These are phyloP conservation scores for Sclerotinia borealis DNA, from an alignment of 2,329 filamentous ascomycete species.

Conservation along the genomic window DNA sequence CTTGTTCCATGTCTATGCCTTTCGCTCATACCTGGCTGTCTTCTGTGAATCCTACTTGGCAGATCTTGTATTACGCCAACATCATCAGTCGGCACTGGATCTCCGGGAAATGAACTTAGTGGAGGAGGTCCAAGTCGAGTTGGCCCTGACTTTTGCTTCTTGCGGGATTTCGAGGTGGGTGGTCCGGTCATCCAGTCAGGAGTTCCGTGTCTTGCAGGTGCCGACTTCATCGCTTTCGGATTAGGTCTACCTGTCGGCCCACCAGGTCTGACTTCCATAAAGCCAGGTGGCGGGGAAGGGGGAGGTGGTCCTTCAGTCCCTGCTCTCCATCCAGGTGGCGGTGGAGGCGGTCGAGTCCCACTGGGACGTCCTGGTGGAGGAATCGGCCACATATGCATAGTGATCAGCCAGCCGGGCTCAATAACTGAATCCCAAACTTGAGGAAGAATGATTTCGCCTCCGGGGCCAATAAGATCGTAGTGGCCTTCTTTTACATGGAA, in stretches of 20 bases:
- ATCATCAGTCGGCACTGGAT: not conserved
- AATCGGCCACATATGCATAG: constrained; percentile 63
- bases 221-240: not conserved
- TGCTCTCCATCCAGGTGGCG: not conserved
- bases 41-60: not conserved
- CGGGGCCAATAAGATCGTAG: constrained; percentile 73
- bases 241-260: not conserved
- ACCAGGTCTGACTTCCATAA: not conserved
- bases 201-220: not conserved
- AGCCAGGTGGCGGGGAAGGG: not conserved
- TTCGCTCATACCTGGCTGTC: not conserved
- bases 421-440: constrained; percentile 76
- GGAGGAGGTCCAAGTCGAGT: not conserved
- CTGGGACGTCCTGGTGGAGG: constrained; percentile 18
- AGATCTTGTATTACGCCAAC: not conserved
- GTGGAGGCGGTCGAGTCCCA: not conserved
- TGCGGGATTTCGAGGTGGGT: not conserved
- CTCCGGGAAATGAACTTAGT: not conserved
- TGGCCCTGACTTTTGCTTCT: not conserved
- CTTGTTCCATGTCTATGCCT: not conserved
- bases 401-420: constrained; percentile 68
- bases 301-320: not conserved
- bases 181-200: not conserved
- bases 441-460: constrained; percentile 77
- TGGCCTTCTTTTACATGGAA: constrained; percentile 71